A percentile compares a stretch with the other conserved stretches of the same genome.
Conservation (phyloP, 2,329 filamentous ascomycete genomes). For the Claviceps paspali region DNA sequence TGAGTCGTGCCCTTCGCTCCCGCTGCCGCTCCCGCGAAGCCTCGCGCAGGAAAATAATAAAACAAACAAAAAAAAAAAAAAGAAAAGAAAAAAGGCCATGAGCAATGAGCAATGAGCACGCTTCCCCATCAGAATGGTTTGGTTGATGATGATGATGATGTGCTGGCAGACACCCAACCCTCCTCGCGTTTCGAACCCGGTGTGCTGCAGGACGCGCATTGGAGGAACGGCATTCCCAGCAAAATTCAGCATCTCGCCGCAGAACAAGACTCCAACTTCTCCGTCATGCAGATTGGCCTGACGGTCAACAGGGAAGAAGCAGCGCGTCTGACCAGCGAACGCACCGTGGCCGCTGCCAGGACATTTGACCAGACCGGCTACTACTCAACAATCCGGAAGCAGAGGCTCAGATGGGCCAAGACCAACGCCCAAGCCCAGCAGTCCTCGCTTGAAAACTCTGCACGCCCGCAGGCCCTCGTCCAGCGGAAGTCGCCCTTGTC, state of each 20-base stretch:
- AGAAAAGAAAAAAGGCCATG: no score
- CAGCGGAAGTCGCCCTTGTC: constrained; percentile 7
- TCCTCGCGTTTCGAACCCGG: neutral
- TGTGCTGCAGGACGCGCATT: constrained; percentile 15
- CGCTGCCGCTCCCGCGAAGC: no score
- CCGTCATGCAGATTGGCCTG: constrained; percentile 46
- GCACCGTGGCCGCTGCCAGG: constrained; percentile 41
- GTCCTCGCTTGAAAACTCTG: neutral
- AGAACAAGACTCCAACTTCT: constrained; percentile 43
- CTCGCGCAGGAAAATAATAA: no score
- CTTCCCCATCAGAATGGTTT: neutral
- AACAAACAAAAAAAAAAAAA: no score
- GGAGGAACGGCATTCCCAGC: constrained; percentile 42
- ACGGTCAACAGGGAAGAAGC: constrained; percentile 34
- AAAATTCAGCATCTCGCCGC: constrained; percentile 45
- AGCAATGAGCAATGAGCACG: no score
- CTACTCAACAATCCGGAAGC: constrained; percentile 26
- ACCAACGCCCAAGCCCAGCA: neutral
- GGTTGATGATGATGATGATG: no score
- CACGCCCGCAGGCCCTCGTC: neutral
- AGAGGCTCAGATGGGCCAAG: constrained; percentile 3
- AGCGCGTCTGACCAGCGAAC: constrained; percentile 46
- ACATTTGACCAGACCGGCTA: constrained; percentile 39
- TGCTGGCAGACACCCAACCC: neutral
- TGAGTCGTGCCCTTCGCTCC: no score